These are phyloP conservation scores for Schrenkiella parvula DNA, from an alignment of 345 rosid species.

Conservation along the genomic window DNA sequence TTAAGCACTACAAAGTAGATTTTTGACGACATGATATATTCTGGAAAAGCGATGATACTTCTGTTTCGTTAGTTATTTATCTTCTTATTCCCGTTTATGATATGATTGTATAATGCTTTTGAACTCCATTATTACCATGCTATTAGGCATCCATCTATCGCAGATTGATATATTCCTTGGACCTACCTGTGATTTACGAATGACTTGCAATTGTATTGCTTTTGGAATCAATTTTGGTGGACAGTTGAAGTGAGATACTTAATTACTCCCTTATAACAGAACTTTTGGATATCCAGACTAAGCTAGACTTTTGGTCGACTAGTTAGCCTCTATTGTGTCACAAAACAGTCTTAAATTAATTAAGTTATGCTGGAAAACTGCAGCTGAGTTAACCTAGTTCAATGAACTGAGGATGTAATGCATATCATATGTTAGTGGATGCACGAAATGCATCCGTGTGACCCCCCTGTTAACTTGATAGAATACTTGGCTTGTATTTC, in stretches of 20 bases:
- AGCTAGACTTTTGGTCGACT: slow-evolving; percentile 6
- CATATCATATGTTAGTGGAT: slow-evolving; percentile 4
- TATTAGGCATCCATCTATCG: not conserved
- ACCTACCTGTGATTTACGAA: not conserved
- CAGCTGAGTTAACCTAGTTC: not conserved
- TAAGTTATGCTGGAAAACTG: slow-evolving; percentile 2
- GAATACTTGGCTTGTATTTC: slow-evolving; percentile 10
- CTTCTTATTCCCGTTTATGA: not conserved
- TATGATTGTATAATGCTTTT: not conserved
- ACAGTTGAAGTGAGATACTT: slow-evolving; percentile 2
- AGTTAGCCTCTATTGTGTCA: slow-evolving; percentile 11
- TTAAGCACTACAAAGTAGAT: not conserved
- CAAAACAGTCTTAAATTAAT: slow-evolving; percentile 4
- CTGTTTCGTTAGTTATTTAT: not conserved
- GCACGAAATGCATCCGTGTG: slow-evolving; percentile 2
- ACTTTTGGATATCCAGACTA: slow-evolving; percentile 5
- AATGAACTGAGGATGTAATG: slow-evolving; percentile 9
- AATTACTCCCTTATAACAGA: not conserved
- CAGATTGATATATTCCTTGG: not conserved
- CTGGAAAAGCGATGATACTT: not conserved
- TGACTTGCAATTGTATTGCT: not conserved
- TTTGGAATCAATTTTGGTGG: slow-evolving; percentile 1
- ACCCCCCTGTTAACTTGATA: slow-evolving; percentile 10
- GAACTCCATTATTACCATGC: not conserved
- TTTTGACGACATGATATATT: not conserved